Percentiles rank a stretch among this genome's conserved stretches.
Evolutionary conservation across 2,329 filamentous ascomycete species (phyloP).

Genomic region (Stagonosporopsis rhizophila): DNA sequence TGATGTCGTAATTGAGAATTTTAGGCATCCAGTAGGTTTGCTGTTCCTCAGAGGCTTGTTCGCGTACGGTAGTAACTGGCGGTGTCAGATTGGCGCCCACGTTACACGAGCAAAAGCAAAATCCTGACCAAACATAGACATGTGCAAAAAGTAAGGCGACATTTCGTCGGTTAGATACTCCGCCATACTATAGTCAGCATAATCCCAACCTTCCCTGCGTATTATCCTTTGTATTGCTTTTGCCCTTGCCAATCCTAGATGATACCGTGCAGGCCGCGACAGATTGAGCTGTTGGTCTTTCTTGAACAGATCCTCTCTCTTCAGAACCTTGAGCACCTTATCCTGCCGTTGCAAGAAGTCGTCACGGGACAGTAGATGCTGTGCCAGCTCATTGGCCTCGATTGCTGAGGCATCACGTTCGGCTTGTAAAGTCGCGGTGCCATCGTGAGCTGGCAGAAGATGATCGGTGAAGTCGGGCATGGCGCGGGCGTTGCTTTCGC

Average conservation of each 20-base stretch:
- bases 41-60: slow-evolving; percentile 59
- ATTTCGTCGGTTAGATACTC: slow-evolving; percentile 63
- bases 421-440: slow-evolving; percentile 54
- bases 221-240: slow-evolving; percentile 58
- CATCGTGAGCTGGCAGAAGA: slow-evolving; percentile 56
- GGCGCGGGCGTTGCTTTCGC: slow-evolving; percentile 12
- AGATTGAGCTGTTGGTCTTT: slow-evolving; percentile 61
- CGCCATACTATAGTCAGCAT: slow-evolving; percentile 60
- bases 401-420: slow-evolving; percentile 57
- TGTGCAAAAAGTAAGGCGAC: slow-evolving; percentile 60
- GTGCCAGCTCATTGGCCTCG: slow-evolving; percentile 53
- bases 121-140: slow-evolving; percentile 57
- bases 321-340: slow-evolving; percentile 54
- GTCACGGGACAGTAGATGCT: slow-evolving; percentile 56
- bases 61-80: slow-evolving; percentile 55
- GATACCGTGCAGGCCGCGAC: slow-evolving; percentile 60
- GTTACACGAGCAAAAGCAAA: slow-evolving; percentile 25
- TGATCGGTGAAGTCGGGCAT: slow-evolving; percentile 60
- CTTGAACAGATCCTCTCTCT: slow-evolving; percentile 57
- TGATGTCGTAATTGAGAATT: slow-evolving; percentile 58
- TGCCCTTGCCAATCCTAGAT: slow-evolving; percentile 60
- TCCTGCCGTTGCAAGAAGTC: slow-evolving; percentile 58
- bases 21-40: slow-evolving; percentile 58
- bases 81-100: slow-evolving; percentile 26
- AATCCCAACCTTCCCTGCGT: slow-evolving; percentile 56